Evolutionary conservation across 2,329 filamentous ascomycete species (phyloP).

Genomic region (Colletotrichum liaoningense): DNA sequence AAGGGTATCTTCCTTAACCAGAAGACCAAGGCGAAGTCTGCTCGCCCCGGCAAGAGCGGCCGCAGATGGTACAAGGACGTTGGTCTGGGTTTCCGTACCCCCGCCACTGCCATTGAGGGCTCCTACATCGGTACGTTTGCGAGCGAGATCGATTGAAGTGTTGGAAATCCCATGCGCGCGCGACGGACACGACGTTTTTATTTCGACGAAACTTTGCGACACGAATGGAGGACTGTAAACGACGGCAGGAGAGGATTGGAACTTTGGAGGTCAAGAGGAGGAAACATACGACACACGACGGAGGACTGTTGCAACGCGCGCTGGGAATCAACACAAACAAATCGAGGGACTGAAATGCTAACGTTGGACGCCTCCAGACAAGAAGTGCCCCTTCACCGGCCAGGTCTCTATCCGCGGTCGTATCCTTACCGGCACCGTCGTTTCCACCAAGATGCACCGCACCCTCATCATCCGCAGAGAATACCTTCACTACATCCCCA

Average conservation of each 20-base stretch:
- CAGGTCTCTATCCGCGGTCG: constrained; percentile 99
- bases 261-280: neutral
- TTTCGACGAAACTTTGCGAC: constrained; percentile 4
- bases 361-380: constrained; percentile 72
- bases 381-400: constrained; percentile 99
- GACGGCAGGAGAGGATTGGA: neutral
- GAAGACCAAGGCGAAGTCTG: constrained; percentile 89
- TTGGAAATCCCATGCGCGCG: constrained; percentile 4
- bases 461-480: constrained; percentile 99
- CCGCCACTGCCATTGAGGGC: constrained; percentile 98
- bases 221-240: constrained; percentile 6
- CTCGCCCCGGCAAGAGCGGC: constrained; percentile 89
- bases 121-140: constrained; percentile 93
- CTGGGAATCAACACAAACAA: neutral
- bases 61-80: constrained; percentile 99
- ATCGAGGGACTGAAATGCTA: constrained; percentile 18
- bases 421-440: constrained; percentile 99
- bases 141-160: constrained; percentile 20
- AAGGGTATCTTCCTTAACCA: constrained; percentile 99
- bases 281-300: neutral
- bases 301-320: neutral
- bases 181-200: neutral
- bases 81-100: constrained; percentile 98
- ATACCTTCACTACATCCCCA: constrained; percentile 99
- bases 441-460: constrained; percentile 99